phyloP scores from a whole-genome alignment of 352 stramenopile species.

The Phytophthora megakarya region DNA sequence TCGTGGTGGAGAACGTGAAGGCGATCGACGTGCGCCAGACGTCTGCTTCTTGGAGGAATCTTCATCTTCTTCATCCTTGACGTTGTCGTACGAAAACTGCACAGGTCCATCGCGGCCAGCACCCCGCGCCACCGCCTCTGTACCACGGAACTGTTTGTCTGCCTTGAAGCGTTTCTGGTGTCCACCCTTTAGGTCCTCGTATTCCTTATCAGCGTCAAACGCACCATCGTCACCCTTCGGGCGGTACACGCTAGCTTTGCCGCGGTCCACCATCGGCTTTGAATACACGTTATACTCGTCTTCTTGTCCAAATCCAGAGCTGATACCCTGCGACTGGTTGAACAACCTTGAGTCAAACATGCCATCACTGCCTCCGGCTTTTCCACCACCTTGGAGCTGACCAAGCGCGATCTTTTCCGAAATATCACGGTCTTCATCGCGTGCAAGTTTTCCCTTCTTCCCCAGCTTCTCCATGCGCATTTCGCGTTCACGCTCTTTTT shows the following conservation, averaged over 20 bases:
- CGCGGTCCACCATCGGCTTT: slow-evolving; percentile 95
- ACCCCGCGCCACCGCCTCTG: slow-evolving; percentile 57
- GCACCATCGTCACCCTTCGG: slow-evolving; percentile 90
- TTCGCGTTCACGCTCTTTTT: slow-evolving; percentile 94
- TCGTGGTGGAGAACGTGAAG: slow-evolving; percentile 8
- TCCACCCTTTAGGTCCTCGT: slow-evolving; percentile 89
- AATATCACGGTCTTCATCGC: slow-evolving; percentile 96
- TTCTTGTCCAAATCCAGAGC: slow-evolving; percentile 95
- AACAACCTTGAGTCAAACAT: slow-evolving; percentile 98
- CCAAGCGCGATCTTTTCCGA: slow-evolving; percentile 99
- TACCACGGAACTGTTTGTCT: slow-evolving; percentile 89
- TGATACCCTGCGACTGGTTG: slow-evolving; percentile 97
- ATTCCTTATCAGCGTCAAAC: slow-evolving; percentile 87
- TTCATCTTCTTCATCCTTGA: slow-evolving; percentile 48
- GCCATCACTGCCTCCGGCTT: slow-evolving; percentile 74
- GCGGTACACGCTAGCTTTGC: slow-evolving; percentile 89
- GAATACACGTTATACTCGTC: slow-evolving; percentile 99
- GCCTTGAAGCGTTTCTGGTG: slow-evolving; percentile 88
- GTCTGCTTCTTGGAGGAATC: slow-evolving; percentile 18
- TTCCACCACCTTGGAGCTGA: slow-evolving; percentile 91
- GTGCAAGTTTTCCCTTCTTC: slow-evolving; percentile 90
- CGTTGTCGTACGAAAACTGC: slow-evolving; percentile 83
- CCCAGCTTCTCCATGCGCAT: slow-evolving; percentile 96
- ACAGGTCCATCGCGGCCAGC: slow-evolving; percentile 73
- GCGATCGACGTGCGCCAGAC: slow-evolving; percentile 20